Conservation (phyloP, 2,329 filamentous ascomycete genomes). For the Fusarium abutilonis region DNA sequence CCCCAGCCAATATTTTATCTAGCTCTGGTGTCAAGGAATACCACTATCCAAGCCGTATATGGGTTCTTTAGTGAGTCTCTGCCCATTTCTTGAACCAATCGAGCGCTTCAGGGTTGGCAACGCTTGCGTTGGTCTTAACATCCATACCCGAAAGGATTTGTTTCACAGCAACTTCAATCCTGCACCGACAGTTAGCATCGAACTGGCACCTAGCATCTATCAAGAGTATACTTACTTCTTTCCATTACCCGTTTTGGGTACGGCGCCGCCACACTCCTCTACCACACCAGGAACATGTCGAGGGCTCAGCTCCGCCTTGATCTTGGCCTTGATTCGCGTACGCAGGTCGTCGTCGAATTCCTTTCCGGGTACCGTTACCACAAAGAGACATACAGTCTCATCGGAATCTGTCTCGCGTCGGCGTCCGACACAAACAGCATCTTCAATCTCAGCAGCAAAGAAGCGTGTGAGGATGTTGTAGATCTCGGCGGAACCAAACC, state of each 20-base stretch:
- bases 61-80: constrained; percentile 54
- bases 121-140: constrained; percentile 88
- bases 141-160: constrained; percentile 90
- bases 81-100: constrained; percentile 90
- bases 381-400: constrained; percentile 88
- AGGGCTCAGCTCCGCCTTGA: constrained; percentile 83
- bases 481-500: constrained; percentile 94
- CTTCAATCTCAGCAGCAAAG: constrained; percentile 80
- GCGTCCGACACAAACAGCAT: constrained; percentile 87
- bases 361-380: constrained; percentile 74
- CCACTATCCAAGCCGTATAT: too few relatives aligned
- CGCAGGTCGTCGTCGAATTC: constrained; percentile 69
- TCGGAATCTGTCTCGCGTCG: constrained; percentile 76
- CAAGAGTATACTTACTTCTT: constrained; percentile 76
- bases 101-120: constrained; percentile 89
- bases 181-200: constrained; percentile 47
- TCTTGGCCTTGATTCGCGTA: constrained; percentile 69
- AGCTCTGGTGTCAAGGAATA: neutral
- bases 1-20: constrained; percentile 16
- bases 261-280: constrained; percentile 80
- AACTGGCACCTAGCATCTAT: neutral
- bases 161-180: constrained; percentile 94
- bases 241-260: constrained; percentile 91
- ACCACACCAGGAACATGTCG: constrained; percentile 88
- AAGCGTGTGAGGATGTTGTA: constrained; percentile 92